Evolutionary conservation across 2,329 filamentous ascomycete genomes (phyloP).

Genomic region (Pseudogymnoascus pannorum): DNA sequence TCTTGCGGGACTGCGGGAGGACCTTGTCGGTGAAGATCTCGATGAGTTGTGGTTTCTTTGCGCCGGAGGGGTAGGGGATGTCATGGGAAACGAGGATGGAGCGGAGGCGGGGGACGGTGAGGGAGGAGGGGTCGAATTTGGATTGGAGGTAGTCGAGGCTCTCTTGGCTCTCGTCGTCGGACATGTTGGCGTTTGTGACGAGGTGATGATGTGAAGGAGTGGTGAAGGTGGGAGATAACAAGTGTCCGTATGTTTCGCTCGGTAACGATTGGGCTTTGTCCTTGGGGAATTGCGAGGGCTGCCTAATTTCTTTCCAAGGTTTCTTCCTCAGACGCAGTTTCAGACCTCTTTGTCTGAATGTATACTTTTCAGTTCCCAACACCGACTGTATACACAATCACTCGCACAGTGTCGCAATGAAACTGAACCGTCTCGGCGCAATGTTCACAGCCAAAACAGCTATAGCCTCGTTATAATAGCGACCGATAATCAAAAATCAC

Average conservation of each 20-base stretch:
- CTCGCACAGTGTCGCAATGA: background rate
- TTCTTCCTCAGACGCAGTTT: background rate
- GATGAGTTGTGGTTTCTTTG: slow-evolving; percentile 86
- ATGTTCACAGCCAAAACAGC: background rate
- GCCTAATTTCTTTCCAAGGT: background rate
- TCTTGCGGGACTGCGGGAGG: slow-evolving; percentile 67
- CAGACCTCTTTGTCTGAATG: background rate
- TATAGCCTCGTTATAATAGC: background rate
- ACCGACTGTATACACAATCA: background rate
- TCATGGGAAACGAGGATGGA: slow-evolving; percentile 88
- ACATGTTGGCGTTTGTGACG: background rate
- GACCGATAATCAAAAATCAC: background rate
- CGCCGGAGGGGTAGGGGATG: slow-evolving; percentile 74
- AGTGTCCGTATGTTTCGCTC: background rate
- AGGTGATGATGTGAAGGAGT: background rate
- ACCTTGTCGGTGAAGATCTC: slow-evolving; percentile 76
- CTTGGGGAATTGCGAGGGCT: background rate
- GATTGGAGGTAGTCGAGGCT: slow-evolving; percentile 73
- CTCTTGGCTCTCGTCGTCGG: slow-evolving; percentile 34
- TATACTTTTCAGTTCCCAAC: background rate
- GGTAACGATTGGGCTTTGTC: background rate
- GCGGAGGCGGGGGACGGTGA: slow-evolving; percentile 83
- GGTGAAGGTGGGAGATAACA: background rate
- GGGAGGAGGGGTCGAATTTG: slow-evolving; percentile 72
- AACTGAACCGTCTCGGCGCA: background rate